Conservation (phyloP, 1,139 yeast species). For the Debaryomycetaceae sp. region DNA sequence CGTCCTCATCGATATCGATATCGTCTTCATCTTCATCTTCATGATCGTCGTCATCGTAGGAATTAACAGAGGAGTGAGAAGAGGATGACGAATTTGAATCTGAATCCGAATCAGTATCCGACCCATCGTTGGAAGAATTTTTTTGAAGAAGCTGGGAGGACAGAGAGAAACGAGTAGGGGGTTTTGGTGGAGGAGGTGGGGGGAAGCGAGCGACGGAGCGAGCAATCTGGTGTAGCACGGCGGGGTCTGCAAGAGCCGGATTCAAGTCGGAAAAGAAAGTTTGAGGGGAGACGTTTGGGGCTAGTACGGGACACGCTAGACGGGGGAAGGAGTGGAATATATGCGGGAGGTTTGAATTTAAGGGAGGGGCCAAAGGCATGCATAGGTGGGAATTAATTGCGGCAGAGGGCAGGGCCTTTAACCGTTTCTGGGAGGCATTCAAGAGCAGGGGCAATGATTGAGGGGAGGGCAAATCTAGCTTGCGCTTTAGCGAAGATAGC, state of each 20-base stretch:
- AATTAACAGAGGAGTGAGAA: too few relatives aligned
- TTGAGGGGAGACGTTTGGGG: constrained; percentile 16
- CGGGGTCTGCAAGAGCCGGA: constrained; percentile 9
- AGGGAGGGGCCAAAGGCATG: constrained; percentile 1
- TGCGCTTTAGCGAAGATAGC: too few relatives aligned
- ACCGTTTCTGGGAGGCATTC: background rate
- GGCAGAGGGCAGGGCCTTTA: background rate
- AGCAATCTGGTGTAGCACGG: constrained; percentile 13
- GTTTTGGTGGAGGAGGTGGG: constrained; percentile 34
- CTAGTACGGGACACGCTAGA: constrained; percentile 27
- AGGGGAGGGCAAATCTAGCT: background rate
- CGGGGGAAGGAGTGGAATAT: constrained; percentile 24
- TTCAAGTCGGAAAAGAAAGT: constrained; percentile 30
- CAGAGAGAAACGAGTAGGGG: constrained; percentile 9
- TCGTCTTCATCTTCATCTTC: background rate
- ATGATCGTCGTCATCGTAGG: background rate
- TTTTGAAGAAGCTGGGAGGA: constrained; percentile 1
- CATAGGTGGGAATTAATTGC: constrained; percentile 1
- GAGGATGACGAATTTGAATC: too few relatives aligned
- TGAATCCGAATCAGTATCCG: constrained; percentile 4
- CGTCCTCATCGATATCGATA: background rate
- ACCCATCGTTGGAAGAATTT: constrained; percentile 2
- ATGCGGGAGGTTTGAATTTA: constrained; percentile 1
- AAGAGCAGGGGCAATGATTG: background rate
- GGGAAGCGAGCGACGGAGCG: constrained; percentile 24